Conservation (phyloP, 345 rosid species). For the Salix udensis region DNA sequence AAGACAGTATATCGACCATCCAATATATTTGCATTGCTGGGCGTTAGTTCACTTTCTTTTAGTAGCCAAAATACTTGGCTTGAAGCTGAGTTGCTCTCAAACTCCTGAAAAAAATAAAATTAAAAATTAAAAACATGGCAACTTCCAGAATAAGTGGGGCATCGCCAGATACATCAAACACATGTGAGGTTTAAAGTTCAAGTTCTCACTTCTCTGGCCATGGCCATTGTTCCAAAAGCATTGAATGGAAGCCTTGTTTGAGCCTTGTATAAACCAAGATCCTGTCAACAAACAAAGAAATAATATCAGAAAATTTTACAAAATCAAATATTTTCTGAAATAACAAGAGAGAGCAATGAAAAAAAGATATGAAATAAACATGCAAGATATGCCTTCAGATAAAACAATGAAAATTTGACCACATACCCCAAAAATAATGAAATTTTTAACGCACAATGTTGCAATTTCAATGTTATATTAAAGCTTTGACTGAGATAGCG, state of each 20-base stretch:
- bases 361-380: neutral
- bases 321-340: neutral
- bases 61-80: conserved; percentile 95
- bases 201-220: conserved; percentile 92
- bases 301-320: conserved; percentile 1
- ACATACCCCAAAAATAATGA: neutral
- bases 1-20: conserved; percentile 96
- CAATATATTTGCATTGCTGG: conserved; percentile 90
- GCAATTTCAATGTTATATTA: neutral
- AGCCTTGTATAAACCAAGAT: conserved; percentile 94
- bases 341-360: neutral
- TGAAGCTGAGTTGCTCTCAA: conserved; percentile 88
- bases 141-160: neutral
- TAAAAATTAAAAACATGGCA: neutral
- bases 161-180: neutral
- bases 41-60: conserved; percentile 97
- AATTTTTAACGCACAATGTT: neutral
- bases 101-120: conserved; percentile 52
- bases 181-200: neutral
- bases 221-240: conserved; percentile 99
- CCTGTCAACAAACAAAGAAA: conserved; percentile 39
- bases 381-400: neutral
- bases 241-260: conserved; percentile 95
- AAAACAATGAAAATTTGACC: neutral
- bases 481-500: neutral